Conservation (phyloP, 1,139 yeast genomes). For the Taphrina wiesneri region DNA sequence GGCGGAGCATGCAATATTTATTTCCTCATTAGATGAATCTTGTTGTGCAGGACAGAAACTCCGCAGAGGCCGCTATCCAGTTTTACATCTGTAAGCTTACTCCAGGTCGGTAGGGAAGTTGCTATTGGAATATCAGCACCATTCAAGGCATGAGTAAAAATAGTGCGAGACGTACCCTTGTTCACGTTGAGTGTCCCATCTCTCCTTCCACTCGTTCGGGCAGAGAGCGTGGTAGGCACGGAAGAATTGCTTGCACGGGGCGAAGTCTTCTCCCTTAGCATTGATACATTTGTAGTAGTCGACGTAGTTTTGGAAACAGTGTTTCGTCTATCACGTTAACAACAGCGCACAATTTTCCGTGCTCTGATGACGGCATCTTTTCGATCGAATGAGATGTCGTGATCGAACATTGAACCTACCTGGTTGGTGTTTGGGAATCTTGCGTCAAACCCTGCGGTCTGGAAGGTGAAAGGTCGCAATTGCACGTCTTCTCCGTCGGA, state of each 20-base stretch:
- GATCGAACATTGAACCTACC: conserved; percentile 20
- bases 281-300: conserved; percentile 97
- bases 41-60: not conserved
- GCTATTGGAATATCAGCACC: not conserved
- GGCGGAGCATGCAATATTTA: not conserved
- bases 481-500: conserved; percentile 30
- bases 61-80: not conserved
- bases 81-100: not conserved
- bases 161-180: conserved; percentile 14
- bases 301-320: conserved; percentile 70
- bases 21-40: not conserved
- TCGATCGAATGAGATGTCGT: no score
- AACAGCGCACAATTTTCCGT: no score
- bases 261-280: conserved; percentile 97
- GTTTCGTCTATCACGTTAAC: conserved; percentile 13
- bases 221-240: conserved; percentile 36
- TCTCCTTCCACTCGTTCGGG: conserved; percentile 36
- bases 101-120: conserved; percentile 33
- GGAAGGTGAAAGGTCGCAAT: conserved; percentile 32
- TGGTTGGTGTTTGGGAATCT: conserved; percentile 35
- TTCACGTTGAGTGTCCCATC: conserved; percentile 36
- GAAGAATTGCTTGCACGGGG: conserved; percentile 85
- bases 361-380: no score
- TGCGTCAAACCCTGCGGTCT: conserved; percentile 36
- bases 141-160: not conserved